phyloP scores from a whole-genome alignment of 2,329 filamentous ascomycete species.

The Penicillium expansum region DNA sequence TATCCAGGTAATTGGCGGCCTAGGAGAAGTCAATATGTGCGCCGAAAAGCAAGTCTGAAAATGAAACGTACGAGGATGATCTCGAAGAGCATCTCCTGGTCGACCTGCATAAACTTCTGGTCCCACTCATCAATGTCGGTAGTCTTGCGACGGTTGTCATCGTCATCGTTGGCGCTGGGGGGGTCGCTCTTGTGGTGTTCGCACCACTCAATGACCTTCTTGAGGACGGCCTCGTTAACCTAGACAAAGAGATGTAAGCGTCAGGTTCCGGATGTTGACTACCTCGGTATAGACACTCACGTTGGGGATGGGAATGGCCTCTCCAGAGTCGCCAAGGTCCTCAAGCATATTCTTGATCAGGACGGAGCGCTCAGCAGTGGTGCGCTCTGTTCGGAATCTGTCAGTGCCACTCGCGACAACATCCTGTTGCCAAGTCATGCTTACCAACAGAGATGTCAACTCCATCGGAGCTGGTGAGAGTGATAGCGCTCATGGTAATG shows the following conservation, averaged over 20 bases:
- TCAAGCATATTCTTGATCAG: conserved; percentile 99
- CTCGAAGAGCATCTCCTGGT: conserved; percentile 99
- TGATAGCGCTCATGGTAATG: conserved; percentile 35
- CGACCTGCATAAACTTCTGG: conserved; percentile 99
- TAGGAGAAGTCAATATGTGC: conserved; percentile 36
- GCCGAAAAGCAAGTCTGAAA: background rate
- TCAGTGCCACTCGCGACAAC: conserved; percentile 6
- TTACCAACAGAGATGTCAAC: conserved; percentile 52
- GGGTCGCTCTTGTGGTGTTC: conserved; percentile 91
- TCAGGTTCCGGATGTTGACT: background rate
- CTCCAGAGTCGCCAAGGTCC: conserved; percentile 69
- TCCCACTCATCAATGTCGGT: conserved; percentile 99
- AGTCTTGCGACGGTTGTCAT: conserved; percentile 93
- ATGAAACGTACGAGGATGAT: conserved; percentile 77
- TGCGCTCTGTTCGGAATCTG: conserved; percentile 61
- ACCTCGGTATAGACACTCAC: conserved; percentile 25
- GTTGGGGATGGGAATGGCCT: conserved; percentile 69
- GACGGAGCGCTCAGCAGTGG: conserved; percentile 84
- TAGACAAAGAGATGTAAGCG: conserved; percentile 30
- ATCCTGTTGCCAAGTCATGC: conserved; percentile 19
- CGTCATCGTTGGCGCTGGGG: conserved; percentile 75
- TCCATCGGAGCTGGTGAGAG: conserved; percentile 52
- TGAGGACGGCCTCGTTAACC: conserved; percentile 90
- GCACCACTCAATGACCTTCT: conserved; percentile 98
- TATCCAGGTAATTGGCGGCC: conserved; percentile 98